Evolutionary conservation across 768 basidiomycete species (phyloP), one percentile per base, ranked within the genome.

Genomic region (Boletellus ananas): DNA sequence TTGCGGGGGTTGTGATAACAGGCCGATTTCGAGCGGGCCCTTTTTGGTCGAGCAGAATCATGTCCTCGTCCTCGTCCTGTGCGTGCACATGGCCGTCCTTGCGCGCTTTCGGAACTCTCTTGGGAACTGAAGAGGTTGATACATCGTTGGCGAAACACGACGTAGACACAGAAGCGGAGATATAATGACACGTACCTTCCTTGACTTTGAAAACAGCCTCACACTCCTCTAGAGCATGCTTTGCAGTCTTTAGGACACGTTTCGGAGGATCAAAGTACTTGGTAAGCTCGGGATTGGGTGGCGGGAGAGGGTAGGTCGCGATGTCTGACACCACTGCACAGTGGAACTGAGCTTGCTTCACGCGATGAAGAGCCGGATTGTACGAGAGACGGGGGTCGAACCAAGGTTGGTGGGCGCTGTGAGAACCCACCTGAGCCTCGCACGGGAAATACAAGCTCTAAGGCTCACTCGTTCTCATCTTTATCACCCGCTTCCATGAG

Each of bases 271-370:
- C 73, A 58, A 96, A 84, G 68, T 89, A 98, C 62, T 87, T 92
- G 25, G 79, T 71, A 1, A 96, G 74, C 48, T 90, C 90, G 2
- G 85, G 85, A 67, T 96, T 92, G 1, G 91, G 89, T 3, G 90
- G 89, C 1, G 88, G 85, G 9, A 95, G 76, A 0, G 92, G 91
- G 48, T 90, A 75, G 7, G 74, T 74, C 18, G 74, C 67, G n/a
- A 94, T 66, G 62, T 96, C 89, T 2, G 79, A 71, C 17, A 87
- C 83, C 10, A 91, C 77, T 2, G 92, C 92, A 44, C 79, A 79
- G 62, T 96, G 94, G 68, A 95, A 90, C 59, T 93, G 82, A 12
- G 94, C 94, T 72, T 96, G 93, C 65, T 94, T 95, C 49, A 85
- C 78, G 45, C 94, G 84, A 61, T 99, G 94, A 29, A 96, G 75